Evolutionary conservation across 176 grass and related monocot genomes (phyloP).

Genomic region (Bolboschoenus planiculmis): DNA sequence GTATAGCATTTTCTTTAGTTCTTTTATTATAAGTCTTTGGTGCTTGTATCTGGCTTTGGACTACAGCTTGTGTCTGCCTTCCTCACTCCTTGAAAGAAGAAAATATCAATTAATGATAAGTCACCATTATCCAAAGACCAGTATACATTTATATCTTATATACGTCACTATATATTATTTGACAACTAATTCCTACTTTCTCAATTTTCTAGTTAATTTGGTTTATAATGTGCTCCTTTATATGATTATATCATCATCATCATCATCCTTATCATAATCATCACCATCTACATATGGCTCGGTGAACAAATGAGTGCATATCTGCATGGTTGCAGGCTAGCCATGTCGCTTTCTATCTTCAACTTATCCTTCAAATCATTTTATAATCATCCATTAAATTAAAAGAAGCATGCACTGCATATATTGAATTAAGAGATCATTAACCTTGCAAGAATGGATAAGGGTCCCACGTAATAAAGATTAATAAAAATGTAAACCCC

Average conservation of each 20-base stretch:
- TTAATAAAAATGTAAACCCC: neutral
- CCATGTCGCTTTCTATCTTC: neutral
- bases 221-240: neutral
- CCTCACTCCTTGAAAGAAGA: neutral
- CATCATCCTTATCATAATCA: neutral
- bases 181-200: neutral
- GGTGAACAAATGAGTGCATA: neutral
- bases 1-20: neutral
- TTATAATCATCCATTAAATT: neutral
- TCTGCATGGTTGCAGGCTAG: neutral
- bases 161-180: neutral
- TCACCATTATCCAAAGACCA: conserved; percentile 7
- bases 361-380: neutral
- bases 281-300: neutral
- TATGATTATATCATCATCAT: neutral
- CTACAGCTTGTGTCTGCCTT: neutral
- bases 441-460: conserved; percentile 19
- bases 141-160: neutral
- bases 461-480: neutral
- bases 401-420: no score
- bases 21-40: neutral
- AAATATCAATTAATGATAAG: neutral
- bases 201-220: neutral
- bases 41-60: neutral
- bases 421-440: neutral